Conservation (phyloP, 164 flowering plant species). For the Hamamelis virginiana region DNA sequence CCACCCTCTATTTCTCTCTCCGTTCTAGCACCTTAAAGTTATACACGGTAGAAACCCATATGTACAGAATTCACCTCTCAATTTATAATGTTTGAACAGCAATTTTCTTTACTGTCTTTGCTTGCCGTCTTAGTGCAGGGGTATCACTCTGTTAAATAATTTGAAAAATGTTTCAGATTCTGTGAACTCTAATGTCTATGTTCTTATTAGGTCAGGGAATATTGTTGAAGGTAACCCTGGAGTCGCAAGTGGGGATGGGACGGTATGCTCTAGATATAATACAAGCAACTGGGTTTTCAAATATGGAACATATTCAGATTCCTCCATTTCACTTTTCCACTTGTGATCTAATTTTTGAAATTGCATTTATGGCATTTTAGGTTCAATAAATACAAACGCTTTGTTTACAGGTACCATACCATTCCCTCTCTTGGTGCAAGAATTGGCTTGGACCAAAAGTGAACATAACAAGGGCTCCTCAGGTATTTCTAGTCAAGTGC, state of each 20-base stretch:
- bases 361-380: neutral
- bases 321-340: conserved; percentile 1
- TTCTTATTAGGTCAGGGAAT: conserved; percentile 74
- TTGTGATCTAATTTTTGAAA: neutral
- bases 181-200: neutral
- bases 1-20: no score
- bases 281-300: neutral
- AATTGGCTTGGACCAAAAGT: conserved; percentile 92
- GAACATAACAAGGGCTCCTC: conserved; percentile 96
- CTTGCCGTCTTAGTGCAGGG: neutral
- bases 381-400: conserved; percentile 4
- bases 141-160: neutral
- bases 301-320: neutral
- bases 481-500: conserved; percentile 45
- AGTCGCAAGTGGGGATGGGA: conserved; percentile 89
- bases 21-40: no score
- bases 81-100: neutral
- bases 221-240: conserved; percentile 84
- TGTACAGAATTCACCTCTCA: neutral
- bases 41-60: neutral
- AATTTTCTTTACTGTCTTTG: neutral
- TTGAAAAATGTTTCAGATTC: neutral
- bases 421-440: conserved; percentile 98
- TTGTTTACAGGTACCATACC: conserved; percentile 74
- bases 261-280: conserved; percentile 46